A percentile compares a stretch with the other conserved stretches of the same genome.
Evolutionary conservation across 331 rosid species (phyloP).

Genomic region (Pyrus hybrid): DNA sequence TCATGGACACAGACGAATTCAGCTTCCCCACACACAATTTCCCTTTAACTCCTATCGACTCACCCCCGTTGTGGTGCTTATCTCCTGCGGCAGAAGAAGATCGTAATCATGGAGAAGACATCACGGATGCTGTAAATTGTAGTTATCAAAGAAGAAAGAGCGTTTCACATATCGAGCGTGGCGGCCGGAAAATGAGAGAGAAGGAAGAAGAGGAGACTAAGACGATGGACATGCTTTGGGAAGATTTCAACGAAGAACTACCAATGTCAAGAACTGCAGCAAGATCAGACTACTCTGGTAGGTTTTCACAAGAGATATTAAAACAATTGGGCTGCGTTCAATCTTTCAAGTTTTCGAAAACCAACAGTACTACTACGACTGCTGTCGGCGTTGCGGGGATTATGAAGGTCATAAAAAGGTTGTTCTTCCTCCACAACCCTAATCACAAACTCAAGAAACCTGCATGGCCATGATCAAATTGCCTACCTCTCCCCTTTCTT

Average conservation of each 20-base stretch:
- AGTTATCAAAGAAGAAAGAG: conserved; percentile 20
- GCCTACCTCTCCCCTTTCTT: background rate
- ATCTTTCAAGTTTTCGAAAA: conserved; percentile 18
- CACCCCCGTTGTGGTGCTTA: conserved; percentile 61
- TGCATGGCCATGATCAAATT: conserved; percentile 9
- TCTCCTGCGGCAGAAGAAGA: conserved; percentile 21
- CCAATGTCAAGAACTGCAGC: conserved; percentile 10
- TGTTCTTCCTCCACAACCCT: conserved; percentile 28
- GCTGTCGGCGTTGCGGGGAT: conserved; percentile 8
- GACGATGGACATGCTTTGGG: conserved; percentile 81
- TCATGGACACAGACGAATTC: conserved; percentile 61
- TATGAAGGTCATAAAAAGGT: conserved; percentile 30
- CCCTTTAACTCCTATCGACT: conserved; percentile 25
- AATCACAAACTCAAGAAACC: conserved; percentile 20
- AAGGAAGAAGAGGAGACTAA: conserved; percentile 15
- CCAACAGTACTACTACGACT: background rate
- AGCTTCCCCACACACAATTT: conserved; percentile 46
- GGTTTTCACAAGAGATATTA: background rate
- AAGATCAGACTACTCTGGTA: conserved; percentile 17
- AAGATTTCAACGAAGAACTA: conserved; percentile 62
- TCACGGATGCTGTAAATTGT: background rate
- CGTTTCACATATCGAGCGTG: conserved; percentile 20
- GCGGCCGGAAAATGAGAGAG: background rate
- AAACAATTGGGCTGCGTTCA: conserved; percentile 27
- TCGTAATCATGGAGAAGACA: background rate